Conservation (phyloP, 1,139 yeast species). For the Suhomyces bokatorum region DNA sequence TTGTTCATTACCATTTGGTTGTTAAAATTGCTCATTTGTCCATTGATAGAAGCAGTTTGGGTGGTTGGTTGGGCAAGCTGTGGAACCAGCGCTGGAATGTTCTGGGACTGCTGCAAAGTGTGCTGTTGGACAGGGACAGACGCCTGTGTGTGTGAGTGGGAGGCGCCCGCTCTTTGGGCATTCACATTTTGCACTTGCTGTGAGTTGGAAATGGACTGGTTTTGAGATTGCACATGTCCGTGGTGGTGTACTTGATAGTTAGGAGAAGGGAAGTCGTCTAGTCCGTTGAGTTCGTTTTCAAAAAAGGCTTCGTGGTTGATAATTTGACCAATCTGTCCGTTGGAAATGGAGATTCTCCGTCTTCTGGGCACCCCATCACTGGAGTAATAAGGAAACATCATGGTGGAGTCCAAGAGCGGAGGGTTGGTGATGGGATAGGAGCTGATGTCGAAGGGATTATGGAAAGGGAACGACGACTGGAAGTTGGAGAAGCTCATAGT, state of each 20-base stretch:
- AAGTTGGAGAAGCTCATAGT: constrained; percentile 6
- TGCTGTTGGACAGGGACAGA: neutral
- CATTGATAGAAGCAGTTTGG: neutral
- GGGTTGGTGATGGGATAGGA: constrained; percentile 66
- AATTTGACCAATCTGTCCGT: constrained; percentile 77
- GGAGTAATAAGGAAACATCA: constrained; percentile 41
- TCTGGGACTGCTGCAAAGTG: neutral
- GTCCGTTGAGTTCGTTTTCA: constrained; percentile 23
- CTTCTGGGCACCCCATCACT: constrained; percentile 51
- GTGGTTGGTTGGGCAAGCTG: neutral
- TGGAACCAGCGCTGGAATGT: neutral
- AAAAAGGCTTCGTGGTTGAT: constrained; percentile 48
- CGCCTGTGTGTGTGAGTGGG: neutral
- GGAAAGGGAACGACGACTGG: constrained; percentile 19
- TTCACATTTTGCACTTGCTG: constrained; percentile 11
- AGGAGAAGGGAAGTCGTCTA: constrained; percentile 17
- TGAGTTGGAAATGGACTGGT: neutral
- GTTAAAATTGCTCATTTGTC: constrained; percentile 1
- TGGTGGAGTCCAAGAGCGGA: constrained; percentile 59
- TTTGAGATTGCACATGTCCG: neutral
- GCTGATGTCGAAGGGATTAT: constrained; percentile 43
- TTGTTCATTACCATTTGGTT: constrained; percentile 6
- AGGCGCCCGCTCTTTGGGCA: neutral
- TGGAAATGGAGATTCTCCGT: constrained; percentile 68
- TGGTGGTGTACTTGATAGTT: neutral